Conservation (phyloP, 768 basidiomycete genomes). For the Mycena belliarum region DNA sequence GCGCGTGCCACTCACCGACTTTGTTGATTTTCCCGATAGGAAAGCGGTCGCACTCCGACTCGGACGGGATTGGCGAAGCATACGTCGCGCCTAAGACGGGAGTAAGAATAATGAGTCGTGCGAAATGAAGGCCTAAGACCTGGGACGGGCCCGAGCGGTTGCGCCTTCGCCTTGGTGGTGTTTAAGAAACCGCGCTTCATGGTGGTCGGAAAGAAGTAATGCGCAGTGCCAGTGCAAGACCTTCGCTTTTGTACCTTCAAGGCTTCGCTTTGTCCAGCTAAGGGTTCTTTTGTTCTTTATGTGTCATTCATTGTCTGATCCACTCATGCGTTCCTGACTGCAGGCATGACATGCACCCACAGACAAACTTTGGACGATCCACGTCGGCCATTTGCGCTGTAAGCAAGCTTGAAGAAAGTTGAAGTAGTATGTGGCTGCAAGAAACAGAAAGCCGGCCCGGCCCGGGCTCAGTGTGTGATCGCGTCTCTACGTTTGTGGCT, state of each 20-base stretch:
- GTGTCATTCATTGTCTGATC: too few relatives aligned
- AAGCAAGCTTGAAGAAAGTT: too few relatives aligned
- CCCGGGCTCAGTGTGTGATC: too few relatives aligned
- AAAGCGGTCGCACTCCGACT: background rate
- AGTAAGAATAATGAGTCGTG: background rate
- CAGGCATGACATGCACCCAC: too few relatives aligned
- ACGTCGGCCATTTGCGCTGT: too few relatives aligned
- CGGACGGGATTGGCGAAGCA: background rate
- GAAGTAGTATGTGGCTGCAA: too few relatives aligned
- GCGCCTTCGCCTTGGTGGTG: constrained; percentile 19
- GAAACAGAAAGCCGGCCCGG: too few relatives aligned
- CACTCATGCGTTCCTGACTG: too few relatives aligned
- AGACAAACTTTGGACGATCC: too few relatives aligned
- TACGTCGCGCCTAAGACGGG: background rate
- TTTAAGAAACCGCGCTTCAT: constrained; percentile 32
- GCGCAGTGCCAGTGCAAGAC: background rate
- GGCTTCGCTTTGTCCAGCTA: too few relatives aligned
- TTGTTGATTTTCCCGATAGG: constrained; percentile 7
- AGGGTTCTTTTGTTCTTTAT: too few relatives aligned
- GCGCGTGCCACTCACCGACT: background rate
- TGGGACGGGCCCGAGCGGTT: background rate
- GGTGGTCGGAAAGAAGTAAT: constrained; percentile 17
- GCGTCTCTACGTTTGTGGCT: too few relatives aligned
- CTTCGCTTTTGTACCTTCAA: background rate
- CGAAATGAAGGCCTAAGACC: background rate